Base-by-base conservation (phyloP, 2,329 filamentous ascomycete species). In the Botryotinia calthae region DNA sequence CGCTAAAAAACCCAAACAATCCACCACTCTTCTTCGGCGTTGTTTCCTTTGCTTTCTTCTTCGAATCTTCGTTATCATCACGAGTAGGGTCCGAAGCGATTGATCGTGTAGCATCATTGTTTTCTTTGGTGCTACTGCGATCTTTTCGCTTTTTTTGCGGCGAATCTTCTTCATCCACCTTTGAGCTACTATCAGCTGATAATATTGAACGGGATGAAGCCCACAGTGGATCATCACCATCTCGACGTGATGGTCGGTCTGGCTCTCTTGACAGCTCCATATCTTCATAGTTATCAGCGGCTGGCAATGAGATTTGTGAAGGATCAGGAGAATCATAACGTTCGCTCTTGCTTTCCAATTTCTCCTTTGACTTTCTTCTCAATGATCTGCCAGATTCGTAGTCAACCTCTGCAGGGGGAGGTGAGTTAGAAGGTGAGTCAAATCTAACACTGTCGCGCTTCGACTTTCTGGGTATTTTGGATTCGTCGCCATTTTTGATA, bases 61-160 rank as follows among this genome's bases (percentile, higher is more conserved):
- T 81, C 25, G 78, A 80, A 48, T 82, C 79, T 44, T 81, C 82
- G 63, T 78, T 80, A 48, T 78, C 76, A 69, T 79, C 76, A 25
- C 78, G 79, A 22, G 78, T 79, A 44, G 83, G 84, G 37, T 84
- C 82, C 46, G 87, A 86, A 34, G 80, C 78, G n/a, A 82, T 79
- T 25, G 84, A 87, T 77, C 83, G 85, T 34, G 82, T 77, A 74
- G 86, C 86, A 51, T 87, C 84, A 56, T 82, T 82, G 31, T 87
- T 85, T 40, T 87, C 85, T 70, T 79, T 80, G 58, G 82, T 83
- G 64, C 81, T 81, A 59, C 79, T 82, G 72, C 82, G 81, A 73
- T 80, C 81, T 56, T 80, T 79, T 73, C 79, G 79, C 16, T 73
- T 78, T 66, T 77, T 79, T 37, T 76, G 76, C 7, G n/a, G 37